Evolutionary conservation across 2,329 filamentous ascomycete genomes (phyloP).

Genomic region (Botrytis porri): DNA sequence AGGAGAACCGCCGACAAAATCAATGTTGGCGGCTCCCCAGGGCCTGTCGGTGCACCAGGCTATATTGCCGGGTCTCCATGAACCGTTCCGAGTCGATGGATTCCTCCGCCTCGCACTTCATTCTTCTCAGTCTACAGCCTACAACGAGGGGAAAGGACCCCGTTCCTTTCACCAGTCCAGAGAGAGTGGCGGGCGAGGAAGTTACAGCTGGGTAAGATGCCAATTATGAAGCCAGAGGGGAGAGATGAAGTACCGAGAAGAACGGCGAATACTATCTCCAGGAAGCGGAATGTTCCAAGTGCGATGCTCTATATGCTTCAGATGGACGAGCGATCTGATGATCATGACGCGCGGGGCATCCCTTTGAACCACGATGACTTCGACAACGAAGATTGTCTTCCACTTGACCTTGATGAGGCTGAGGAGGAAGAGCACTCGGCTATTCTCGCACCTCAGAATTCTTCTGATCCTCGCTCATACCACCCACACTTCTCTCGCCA

Average conservation of each 20-base stretch:
- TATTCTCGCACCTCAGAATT: background rate
- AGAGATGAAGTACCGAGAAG: background rate
- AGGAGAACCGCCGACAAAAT: background rate
- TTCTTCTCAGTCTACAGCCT: background rate
- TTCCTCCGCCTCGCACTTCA: background rate
- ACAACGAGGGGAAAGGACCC: background rate
- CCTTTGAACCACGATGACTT: background rate
- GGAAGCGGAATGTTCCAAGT: accelerated
- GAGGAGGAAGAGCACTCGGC: background rate
- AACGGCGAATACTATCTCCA: background rate
- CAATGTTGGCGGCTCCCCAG: background rate
- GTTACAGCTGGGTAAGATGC: background rate
- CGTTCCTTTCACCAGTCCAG: background rate
- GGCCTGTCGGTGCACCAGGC: background rate
- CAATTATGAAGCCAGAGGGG: background rate
- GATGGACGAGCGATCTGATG: background rate
- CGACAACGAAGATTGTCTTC: too few relatives aligned
- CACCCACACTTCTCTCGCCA: too few relatives aligned
- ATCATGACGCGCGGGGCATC: background rate
- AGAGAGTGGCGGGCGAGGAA: too few relatives aligned
- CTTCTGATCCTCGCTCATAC: too few relatives aligned
- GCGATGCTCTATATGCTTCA: background rate
- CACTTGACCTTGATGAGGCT: too few relatives aligned
- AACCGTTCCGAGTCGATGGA: background rate
- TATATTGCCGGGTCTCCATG: background rate